A percentile compares a stretch with the other conserved stretches of the same genome.
phyloP scores from a whole-genome alignment of 768 basidiomycete genomes.

The Tulasnella sp. region DNA sequence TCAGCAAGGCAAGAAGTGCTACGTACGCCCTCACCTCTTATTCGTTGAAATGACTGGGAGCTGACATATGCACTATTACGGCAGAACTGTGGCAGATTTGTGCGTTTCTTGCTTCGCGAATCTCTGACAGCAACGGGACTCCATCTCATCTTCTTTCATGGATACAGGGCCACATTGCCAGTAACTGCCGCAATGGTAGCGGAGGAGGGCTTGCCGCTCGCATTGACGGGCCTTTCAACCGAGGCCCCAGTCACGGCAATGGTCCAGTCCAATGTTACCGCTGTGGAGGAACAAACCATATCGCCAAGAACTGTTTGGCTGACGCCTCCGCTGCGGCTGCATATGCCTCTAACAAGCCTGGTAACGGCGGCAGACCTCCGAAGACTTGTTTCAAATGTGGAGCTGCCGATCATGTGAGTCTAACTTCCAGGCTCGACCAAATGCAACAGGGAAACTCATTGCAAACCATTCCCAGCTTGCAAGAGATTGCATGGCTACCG shows the following conservation, averaged over 20 bases:
- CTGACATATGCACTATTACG: background rate
- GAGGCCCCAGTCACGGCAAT: conserved; percentile 10
- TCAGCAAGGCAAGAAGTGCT: conserved; percentile 74
- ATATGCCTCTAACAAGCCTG: background rate
- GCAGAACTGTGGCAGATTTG: conserved; percentile 28
- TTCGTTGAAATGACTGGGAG: background rate
- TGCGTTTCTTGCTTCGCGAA: conserved; percentile 11
- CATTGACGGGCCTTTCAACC: background rate
- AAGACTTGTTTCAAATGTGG: conserved; percentile 90
- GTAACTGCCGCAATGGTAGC: conserved; percentile 46
- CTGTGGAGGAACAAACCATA: conserved; percentile 82
- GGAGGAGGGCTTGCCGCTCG: background rate
- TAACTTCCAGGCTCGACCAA: background rate
- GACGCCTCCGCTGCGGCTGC: background rate
- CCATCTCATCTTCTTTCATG: conserved; percentile 43
- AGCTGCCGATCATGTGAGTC: conserved; percentile 77
- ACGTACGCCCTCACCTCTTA: conserved; percentile 47
- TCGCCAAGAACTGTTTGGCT: conserved; percentile 73
- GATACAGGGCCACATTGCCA: conserved; percentile 85
- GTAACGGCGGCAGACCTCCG: conserved; percentile 50
- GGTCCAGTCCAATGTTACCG: conserved; percentile 64
- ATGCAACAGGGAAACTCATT: background rate
- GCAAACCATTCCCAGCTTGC: conserved; percentile 11
- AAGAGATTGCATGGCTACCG: conserved; percentile 1
- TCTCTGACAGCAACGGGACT: background rate